Percentiles rank a stretch among this genome's conserved stretches.
Evolutionary conservation across 768 basidiomycete genomes (phyloP).

Genomic region (Trametes meyenii): DNA sequence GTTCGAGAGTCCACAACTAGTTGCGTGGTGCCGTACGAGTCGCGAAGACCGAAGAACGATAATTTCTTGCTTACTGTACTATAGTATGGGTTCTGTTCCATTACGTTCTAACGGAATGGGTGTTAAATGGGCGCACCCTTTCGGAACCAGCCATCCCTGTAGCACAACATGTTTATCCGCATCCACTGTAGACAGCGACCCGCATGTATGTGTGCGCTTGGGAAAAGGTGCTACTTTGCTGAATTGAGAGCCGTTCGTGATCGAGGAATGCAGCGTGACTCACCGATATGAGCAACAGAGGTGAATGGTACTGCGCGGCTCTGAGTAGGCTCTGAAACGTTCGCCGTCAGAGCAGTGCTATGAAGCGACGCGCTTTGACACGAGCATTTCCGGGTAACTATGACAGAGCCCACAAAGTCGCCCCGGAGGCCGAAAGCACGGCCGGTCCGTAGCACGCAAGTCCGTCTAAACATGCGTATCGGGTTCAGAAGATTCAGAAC

Average conservation of each 20-base stretch:
- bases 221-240: conserved; percentile 28
- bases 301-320: no score
- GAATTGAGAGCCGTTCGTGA: neutral
- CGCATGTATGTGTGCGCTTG: conserved; percentile 32
- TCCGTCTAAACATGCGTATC: no score
- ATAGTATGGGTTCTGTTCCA: conserved; percentile 19
- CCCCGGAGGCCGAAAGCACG: no score
- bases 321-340: no score
- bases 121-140: conserved; percentile 59
- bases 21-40: conserved; percentile 76
- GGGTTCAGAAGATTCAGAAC: no score
- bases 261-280: no score
- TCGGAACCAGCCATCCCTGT: conserved; percentile 80
- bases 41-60: conserved; percentile 87
- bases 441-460: no score
- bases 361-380: no score
- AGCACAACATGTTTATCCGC: conserved; percentile 56
- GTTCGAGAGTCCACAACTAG: conserved; percentile 59
- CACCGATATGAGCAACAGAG: no score
- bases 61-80: conserved; percentile 70
- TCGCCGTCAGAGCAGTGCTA: no score
- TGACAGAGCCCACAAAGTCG: no score
- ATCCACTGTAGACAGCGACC: conserved; percentile 24
- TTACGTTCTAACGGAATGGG: conserved; percentile 2
- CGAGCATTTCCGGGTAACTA: no score